These are phyloP conservation scores for Emergomyces africanus DNA, from an alignment of 2,329 filamentous ascomycete genomes.

Conservation along the genomic window DNA sequence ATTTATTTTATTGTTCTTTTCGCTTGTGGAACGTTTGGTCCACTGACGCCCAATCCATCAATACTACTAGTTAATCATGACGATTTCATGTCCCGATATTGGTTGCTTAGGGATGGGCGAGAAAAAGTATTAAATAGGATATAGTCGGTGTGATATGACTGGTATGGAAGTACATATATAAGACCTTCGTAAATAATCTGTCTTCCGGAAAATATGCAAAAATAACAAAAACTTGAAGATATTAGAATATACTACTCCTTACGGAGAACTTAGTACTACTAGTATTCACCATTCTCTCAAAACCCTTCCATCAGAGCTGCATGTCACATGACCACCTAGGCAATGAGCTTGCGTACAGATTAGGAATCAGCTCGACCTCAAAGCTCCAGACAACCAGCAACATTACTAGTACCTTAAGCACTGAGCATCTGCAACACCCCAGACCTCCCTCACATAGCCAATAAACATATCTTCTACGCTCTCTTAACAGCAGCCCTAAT, in stretches of 20 bases:
- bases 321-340: not conserved
- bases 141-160: constrained; percentile 6
- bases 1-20: not conserved
- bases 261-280: too few relatives aligned
- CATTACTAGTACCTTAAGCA: too few relatives aligned
- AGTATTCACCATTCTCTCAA: not conserved
- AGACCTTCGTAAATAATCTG: not conserved
- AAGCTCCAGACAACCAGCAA: not conserved
- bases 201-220: not conserved
- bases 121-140: constrained; percentile 22
- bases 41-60: constrained; percentile 5
- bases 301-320: too few relatives aligned
- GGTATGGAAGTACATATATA: not conserved
- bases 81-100: constrained; percentile 66
- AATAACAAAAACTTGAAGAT: not conserved
- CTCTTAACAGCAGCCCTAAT: too few relatives aligned
- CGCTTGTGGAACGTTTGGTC: not conserved
- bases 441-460: not conserved
- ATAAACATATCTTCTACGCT: not conserved
- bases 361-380: not conserved
- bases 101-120: constrained; percentile 52
- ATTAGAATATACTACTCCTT: not conserved
- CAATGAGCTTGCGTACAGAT: not conserved
- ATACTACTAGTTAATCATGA: constrained; percentile 45
- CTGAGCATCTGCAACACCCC: not conserved